phyloP scores from a whole-genome alignment of 257 asterid species.

The Lycium barbarum region DNA sequence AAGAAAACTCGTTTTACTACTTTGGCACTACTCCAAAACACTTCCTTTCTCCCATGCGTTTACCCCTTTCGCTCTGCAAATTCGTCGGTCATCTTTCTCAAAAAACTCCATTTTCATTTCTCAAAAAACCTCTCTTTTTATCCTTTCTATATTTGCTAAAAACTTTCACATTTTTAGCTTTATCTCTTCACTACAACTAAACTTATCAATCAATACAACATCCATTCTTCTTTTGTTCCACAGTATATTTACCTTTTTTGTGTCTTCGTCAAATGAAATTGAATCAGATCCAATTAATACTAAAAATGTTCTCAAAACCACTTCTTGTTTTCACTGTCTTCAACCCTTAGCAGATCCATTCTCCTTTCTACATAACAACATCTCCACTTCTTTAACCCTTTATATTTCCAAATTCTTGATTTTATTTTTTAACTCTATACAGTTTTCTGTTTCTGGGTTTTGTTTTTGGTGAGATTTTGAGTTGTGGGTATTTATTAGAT shows the following conservation, averaged over 20 bases:
- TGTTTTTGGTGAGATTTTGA: not conserved
- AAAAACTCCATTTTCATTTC: not conserved
- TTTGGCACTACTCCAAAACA: not conserved
- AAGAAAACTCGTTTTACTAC: not conserved
- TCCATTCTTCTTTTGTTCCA: not conserved
- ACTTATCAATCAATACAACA: not conserved
- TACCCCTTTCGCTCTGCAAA: not conserved
- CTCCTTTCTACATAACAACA: not conserved
- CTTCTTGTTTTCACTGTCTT: not conserved
- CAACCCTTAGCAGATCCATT: not conserved
- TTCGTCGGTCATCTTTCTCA: slow-evolving; percentile 27
- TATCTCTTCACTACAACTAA: not conserved
- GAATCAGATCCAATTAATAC: slow-evolving; percentile 23
- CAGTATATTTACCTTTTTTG: not conserved
- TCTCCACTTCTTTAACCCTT: not conserved
- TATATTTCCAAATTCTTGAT: not conserved
- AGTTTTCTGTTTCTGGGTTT: not conserved
- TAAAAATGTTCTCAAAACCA: not conserved
- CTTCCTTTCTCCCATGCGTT: not conserved
- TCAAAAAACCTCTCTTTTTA: not conserved
- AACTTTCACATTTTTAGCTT: not conserved
- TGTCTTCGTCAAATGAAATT: not conserved
- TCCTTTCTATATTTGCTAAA: slow-evolving; percentile 20
- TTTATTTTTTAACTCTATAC: not conserved
- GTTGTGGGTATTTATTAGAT: not conserved